phyloP scores from a whole-genome alignment of 345 rosid species.

The Pugionium dolabratum region DNA sequence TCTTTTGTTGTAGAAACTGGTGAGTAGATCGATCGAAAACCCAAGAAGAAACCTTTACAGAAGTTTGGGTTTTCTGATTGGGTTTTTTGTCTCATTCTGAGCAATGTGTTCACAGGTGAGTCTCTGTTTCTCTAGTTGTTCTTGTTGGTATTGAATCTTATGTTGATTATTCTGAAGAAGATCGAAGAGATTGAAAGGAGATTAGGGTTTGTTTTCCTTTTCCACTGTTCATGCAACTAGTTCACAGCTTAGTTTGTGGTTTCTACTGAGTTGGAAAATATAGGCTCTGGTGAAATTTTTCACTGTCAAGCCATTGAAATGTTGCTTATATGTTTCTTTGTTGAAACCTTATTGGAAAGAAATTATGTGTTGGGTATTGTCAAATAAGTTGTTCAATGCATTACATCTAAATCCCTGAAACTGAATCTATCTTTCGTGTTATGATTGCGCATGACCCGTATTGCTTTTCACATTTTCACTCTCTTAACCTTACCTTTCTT shows the following conservation, averaged over 20 bases:
- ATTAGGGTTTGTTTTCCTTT: neutral
- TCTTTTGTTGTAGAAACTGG: neutral
- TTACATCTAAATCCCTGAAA: too few species aligned
- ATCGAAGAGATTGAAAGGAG: neutral
- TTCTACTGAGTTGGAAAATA: neutral
- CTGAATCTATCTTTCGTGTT: too few species aligned
- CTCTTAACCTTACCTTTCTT: neutral
- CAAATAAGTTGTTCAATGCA: neutral
- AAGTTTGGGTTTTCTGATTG: constrained; percentile 1
- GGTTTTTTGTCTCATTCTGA: constrained; percentile 25
- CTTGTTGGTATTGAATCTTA: constrained; percentile 14
- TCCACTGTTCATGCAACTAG: constrained; percentile 35
- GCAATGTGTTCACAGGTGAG: constrained; percentile 29
- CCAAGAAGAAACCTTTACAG: neutral
- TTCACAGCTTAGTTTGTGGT: constrained; percentile 10
- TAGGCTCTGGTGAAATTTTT: too few species aligned
- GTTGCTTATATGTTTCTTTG: too few species aligned
- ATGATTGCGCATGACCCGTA: too few species aligned
- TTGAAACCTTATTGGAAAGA: too few species aligned
- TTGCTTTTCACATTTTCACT: too few species aligned
- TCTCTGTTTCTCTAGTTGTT: neutral
- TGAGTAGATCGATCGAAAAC: constrained; percentile 28
- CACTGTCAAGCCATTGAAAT: too few species aligned
- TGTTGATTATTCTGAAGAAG: constrained; percentile 20
- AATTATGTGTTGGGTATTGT: too few species aligned